phyloP scores from a whole-genome alignment of 2,329 filamentous ascomycete species.

The Fusarium multiceps region DNA sequence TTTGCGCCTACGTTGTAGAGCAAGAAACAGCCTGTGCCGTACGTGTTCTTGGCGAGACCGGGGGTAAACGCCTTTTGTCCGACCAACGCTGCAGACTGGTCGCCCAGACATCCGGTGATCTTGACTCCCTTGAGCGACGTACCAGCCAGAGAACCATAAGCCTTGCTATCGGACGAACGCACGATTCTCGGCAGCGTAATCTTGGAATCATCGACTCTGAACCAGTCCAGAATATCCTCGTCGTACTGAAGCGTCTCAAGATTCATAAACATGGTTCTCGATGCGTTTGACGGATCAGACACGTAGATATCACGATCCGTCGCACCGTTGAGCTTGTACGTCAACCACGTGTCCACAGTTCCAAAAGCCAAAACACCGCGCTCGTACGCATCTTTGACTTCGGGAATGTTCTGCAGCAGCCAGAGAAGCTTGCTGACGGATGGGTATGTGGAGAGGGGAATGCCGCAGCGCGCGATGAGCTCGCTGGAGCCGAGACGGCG shows the following conservation, averaged over 20 bases:
- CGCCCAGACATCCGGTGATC: constrained; percentile 82
- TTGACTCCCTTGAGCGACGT: constrained; percentile 73
- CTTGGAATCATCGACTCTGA: constrained; percentile 76
- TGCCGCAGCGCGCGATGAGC: constrained; percentile 74
- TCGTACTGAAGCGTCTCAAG: constrained; percentile 80
- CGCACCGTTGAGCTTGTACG: constrained; percentile 82
- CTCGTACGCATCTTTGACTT: constrained; percentile 77
- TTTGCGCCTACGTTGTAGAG: constrained; percentile 85
- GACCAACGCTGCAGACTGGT: constrained; percentile 84
- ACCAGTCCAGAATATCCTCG: constrained; percentile 77
- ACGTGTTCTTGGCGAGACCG: constrained; percentile 85
- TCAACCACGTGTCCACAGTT: constrained; percentile 83
- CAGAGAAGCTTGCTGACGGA: constrained; percentile 83
- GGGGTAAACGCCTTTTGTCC: constrained; percentile 82
- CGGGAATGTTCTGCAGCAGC: constrained; percentile 75
- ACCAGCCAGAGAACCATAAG: constrained; percentile 72
- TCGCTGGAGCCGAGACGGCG: constrained; percentile 72
- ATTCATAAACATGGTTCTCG: constrained; percentile 87
- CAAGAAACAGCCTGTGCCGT: constrained; percentile 86
- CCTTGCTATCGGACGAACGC: constrained; percentile 75
- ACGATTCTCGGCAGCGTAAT: constrained; percentile 81
- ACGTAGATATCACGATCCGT: constrained; percentile 73
- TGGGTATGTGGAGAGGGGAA: constrained; percentile 85
- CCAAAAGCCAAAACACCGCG: constrained; percentile 79
- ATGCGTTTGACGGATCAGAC: constrained; percentile 85